Base-by-base conservation (phyloP, 2,329 filamentous ascomycete species). In the Claviceps sorghi region DNA sequence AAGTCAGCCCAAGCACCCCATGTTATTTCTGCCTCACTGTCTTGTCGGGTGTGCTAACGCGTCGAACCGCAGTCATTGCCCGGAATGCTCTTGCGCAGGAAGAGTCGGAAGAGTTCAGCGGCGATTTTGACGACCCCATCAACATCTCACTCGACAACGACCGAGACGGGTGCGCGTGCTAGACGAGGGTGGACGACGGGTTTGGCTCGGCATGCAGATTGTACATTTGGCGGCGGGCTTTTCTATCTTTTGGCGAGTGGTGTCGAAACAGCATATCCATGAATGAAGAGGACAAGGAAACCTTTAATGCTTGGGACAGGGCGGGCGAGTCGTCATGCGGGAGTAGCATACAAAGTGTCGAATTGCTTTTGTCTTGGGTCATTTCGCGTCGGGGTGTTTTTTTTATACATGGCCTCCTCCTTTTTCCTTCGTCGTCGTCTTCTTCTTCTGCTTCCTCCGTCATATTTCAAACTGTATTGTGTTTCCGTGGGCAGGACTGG, bases 81-180 rank as follows among this genome's bases (percentile, higher is more conserved):
- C 83, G 90, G 64, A 95, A 96, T 65, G 93, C 93, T 19, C 78
- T 98, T 45, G 87, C 88, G 19, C 93, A 98, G 71, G 93, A 98
- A 72, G 93, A 97, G 71, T 91, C 90, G 1, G 91, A 96, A 67
- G 93, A 98, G 69, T 98, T 94, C 71, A 94, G 86, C 67, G 89
- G 89, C 55, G 93, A 97, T 68, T 98, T 95, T 74, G 88, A 89
- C 63, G 93, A 97, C 67, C 91, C 91, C 49, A 97, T 98, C 72
- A 95, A 95, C 69, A 96, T 98, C 68, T 88, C 95, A 70, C 86
- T 96, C 60, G 90, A 95, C 71, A 89, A 88, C 68, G 88, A 94
- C 62, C 83, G 88, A 62, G 88, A 95, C 64, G 89, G 90, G 53
- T 98, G 93, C 70, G 83, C 90, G 62, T 98, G 93, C 74, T 98